phyloP scores from a whole-genome alignment of 495 filamentous ascomycete genomes.

The Penicillium pulvis region DNA sequence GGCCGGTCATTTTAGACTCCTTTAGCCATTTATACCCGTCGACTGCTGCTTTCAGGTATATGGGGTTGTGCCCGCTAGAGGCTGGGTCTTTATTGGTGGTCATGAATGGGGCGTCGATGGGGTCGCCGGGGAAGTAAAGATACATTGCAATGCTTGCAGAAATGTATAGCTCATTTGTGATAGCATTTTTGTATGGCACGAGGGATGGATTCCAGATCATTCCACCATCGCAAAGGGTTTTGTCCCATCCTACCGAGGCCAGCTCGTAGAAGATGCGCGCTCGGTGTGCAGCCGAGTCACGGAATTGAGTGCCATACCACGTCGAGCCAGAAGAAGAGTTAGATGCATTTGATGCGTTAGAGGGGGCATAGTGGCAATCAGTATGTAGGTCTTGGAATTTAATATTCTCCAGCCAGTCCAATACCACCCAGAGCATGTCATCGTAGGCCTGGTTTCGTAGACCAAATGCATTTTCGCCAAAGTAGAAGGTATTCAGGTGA shows the following conservation, averaged over 20 bases:
- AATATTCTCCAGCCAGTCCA: conserved; percentile 85
- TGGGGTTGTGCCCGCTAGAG: conserved; percentile 54
- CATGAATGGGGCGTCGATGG: conserved; percentile 67
- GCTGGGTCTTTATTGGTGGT: conserved; percentile 31
- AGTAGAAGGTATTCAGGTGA: conserved; percentile 75
- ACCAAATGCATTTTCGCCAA: conserved; percentile 78
- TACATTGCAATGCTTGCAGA: conserved; percentile 88
- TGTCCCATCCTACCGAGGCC: conserved; percentile 79
- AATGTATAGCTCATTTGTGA: conserved; percentile 92
- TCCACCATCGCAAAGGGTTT: conserved; percentile 77
- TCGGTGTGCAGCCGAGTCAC: conserved; percentile 79
- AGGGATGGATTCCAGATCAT: conserved; percentile 91
- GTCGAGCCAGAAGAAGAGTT: conserved; percentile 14
- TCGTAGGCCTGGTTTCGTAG: conserved; percentile 85
- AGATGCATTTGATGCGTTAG: conserved; percentile 13
- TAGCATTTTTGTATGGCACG: conserved; percentile 91
- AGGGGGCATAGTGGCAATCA: conserved; percentile 50
- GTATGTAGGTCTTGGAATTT: conserved; percentile 76
- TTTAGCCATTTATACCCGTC: conserved; percentile 83
- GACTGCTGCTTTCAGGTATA: conserved; percentile 69
- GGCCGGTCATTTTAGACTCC: conserved; percentile 77
- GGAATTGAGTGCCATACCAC: conserved; percentile 80
- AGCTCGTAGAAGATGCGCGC: conserved; percentile 89
- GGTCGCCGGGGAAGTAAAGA: conserved; percentile 81
- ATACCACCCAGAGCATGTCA: conserved; percentile 96